These are phyloP conservation scores for Aspergillus affinis DNA, from an alignment of 495 filamentous ascomycete species.

Conservation along the genomic window DNA sequence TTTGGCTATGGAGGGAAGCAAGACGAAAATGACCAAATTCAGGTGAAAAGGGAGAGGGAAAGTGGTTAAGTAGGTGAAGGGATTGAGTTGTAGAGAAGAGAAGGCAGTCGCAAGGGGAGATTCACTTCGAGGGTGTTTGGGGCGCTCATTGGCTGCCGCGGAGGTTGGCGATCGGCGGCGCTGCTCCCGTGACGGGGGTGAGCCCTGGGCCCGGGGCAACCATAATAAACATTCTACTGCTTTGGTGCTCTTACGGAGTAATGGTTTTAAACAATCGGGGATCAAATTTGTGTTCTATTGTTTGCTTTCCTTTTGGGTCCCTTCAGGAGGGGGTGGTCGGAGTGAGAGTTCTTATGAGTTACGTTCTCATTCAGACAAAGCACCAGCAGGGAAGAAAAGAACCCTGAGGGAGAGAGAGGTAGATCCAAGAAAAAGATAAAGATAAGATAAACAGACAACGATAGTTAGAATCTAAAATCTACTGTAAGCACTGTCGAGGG, in stretches of 20 bases:
- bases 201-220: constrained; percentile 9
- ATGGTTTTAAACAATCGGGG: no score
- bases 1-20: constrained; percentile 1
- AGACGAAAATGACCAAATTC: not conserved
- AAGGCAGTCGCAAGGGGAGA: constrained; percentile 21
- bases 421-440: no score
- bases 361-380: no score
- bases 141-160: constrained; percentile 19
- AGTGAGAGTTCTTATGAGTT: no score
- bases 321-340: no score
- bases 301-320: no score
- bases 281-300: no score
- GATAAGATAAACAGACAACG: no score
- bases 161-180: constrained; percentile 12
- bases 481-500: no score
- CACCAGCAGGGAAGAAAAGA: no score
- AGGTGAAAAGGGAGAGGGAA: constrained; percentile 9
- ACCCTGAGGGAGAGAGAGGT: no score
- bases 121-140: constrained; percentile 9
- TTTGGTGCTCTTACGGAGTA: not conserved
- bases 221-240: constrained; percentile 20
- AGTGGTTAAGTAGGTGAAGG: constrained; percentile 12
- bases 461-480: no score
- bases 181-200: constrained; percentile 23
- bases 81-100: constrained; percentile 1